Evolutionary conservation across 2,329 filamentous ascomycete species (phyloP).

Genomic region (Trichoderma oligosporum): DNA sequence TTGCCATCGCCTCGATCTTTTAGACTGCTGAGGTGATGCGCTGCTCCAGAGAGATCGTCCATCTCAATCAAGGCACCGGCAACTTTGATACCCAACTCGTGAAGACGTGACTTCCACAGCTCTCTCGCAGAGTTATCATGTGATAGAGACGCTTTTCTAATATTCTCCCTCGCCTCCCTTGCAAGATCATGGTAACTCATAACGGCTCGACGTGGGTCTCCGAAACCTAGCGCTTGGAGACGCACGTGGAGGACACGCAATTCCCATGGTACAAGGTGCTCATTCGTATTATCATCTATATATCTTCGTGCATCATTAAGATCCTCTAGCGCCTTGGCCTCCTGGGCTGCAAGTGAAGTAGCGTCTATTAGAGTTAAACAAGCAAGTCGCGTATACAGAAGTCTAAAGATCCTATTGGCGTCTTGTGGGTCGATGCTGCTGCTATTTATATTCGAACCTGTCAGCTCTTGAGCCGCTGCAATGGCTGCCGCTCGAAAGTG

Average conservation of each 20-base stretch:
- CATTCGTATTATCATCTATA: slow-evolving; percentile 48
- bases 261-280: slow-evolving; percentile 79
- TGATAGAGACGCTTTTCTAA: slow-evolving; percentile 44
- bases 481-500: slow-evolving; percentile 79
- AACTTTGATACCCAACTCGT: slow-evolving; percentile 68
- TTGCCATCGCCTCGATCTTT: slow-evolving; percentile 38
- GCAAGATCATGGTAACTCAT: slow-evolving; percentile 90
- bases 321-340: slow-evolving; percentile 61
- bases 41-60: slow-evolving; percentile 79
- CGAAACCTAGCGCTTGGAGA: slow-evolving; percentile 80
- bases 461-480: slow-evolving; percentile 59
- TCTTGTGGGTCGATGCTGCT: slow-evolving; percentile 51
- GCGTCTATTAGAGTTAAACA: slow-evolving; percentile 78
- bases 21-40: slow-evolving; percentile 64
- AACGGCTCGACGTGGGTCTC: slow-evolving; percentile 76
- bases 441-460: slow-evolving; percentile 43
- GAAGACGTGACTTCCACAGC: slow-evolving; percentile 68
- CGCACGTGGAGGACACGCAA: slow-evolving; percentile 78
- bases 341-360: slow-evolving; percentile 63
- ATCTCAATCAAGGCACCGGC: slow-evolving; percentile 73
- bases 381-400: slow-evolving; percentile 77
- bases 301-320: slow-evolving; percentile 55
- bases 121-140: slow-evolving; percentile 53
- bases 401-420: slow-evolving; percentile 63
- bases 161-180: slow-evolving; percentile 64